Conservation (phyloP, 148 eudicot species). For the Chenopodium formosanum region DNA sequence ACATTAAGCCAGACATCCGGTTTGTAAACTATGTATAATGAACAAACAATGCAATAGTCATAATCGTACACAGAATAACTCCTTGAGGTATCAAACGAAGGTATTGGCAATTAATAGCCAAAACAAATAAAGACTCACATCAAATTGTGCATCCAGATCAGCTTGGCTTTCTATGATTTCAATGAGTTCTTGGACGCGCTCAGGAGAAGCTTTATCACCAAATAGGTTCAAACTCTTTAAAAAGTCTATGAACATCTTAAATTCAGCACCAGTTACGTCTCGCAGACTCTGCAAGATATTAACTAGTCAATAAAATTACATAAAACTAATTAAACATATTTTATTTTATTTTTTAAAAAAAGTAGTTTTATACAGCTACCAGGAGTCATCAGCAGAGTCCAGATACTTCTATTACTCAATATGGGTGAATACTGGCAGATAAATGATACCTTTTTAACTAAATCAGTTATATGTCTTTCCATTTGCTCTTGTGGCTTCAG, state of each 20-base stretch:
- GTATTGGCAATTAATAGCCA: not conserved
- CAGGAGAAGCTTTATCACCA: conserved; percentile 85
- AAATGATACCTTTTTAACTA: conserved; percentile 77
- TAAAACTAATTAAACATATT: not conserved
- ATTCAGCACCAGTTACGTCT: conserved; percentile 94
- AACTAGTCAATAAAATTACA: not conserved
- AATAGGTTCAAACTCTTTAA: conserved; percentile 75
- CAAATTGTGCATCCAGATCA: conserved; percentile 83
- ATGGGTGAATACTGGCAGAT: not conserved
- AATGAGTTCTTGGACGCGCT: conserved; percentile 81
- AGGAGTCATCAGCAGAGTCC: not conserved
- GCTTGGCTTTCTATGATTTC: conserved; percentile 93
- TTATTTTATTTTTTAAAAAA: not conserved
- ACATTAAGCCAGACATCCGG: not conserved
- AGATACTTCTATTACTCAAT: not conserved
- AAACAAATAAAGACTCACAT: conserved; percentile 45
- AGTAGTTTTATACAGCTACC: not conserved
- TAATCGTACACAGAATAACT: not conserved
- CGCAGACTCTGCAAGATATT: conserved; percentile 73
- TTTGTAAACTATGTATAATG: not conserved
- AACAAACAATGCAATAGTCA: not conserved
- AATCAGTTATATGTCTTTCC: conserved; percentile 96
- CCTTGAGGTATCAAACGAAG: not conserved
- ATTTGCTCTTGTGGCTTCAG: conserved; percentile 89
- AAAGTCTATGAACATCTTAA: conserved; percentile 95